Conservation (phyloP, 2,329 filamentous ascomycete genomes). For the Davidsoniella virescens region DNA sequence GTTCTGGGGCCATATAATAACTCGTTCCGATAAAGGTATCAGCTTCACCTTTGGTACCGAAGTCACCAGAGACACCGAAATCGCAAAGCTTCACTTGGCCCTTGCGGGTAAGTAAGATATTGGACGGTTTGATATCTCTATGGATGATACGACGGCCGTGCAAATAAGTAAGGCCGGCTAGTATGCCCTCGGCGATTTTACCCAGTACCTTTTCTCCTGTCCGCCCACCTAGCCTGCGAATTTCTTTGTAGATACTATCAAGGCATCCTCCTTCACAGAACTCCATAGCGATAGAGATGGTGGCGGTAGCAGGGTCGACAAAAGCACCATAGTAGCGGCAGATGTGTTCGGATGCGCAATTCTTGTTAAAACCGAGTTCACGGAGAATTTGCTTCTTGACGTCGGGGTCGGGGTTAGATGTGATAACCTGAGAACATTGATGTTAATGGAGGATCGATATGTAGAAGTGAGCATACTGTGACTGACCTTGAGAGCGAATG, state of each 20-base stretch:
- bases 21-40: conserved; percentile 98
- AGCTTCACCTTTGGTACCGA: conserved; percentile 94
- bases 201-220: conserved; percentile 95
- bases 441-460: background rate
- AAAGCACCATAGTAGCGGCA: conserved; percentile 97
- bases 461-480: background rate
- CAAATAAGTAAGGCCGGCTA: conserved; percentile 86
- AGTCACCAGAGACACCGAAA: conserved; percentile 94
- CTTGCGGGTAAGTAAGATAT: conserved; percentile 81
- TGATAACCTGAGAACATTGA: conserved; percentile 57
- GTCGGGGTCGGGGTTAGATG: conserved; percentile 91
- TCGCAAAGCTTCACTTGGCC: conserved; percentile 96
- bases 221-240: conserved; percentile 83
- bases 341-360: conserved; percentile 88
- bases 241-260: conserved; percentile 93
- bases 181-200: conserved; percentile 87
- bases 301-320: conserved; percentile 86
- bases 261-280: conserved; percentile 94
- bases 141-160: conserved; percentile 96
- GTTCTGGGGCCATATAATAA: conserved; percentile 98
- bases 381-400: conserved; percentile 97
- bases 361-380: conserved; percentile 94
- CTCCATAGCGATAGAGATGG: conserved; percentile 98
- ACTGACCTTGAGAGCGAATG: conserved; percentile 86
- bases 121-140: conserved; percentile 95